These are phyloP conservation scores for Jackrogersella minutella DNA, from an alignment of 495 filamentous ascomycete genomes.

Conservation along the genomic window DNA sequence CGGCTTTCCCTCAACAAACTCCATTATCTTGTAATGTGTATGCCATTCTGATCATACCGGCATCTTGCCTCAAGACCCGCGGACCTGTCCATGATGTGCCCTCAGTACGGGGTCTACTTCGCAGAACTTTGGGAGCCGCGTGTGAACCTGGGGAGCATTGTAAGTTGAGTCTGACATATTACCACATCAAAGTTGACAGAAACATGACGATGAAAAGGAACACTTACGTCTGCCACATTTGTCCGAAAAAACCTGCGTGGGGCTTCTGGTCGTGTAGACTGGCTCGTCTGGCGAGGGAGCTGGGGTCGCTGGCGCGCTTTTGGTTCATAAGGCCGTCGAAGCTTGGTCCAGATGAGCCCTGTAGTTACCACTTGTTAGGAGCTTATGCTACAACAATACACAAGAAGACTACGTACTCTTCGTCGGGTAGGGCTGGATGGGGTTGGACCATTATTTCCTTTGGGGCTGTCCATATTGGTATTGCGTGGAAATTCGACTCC, in stretches of 20 bases:
- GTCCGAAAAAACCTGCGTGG: conserved; percentile 50
- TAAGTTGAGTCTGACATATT: no score
- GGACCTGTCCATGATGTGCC: background rate
- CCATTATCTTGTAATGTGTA: background rate
- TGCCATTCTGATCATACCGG: background rate
- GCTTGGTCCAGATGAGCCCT: conserved; percentile 50
- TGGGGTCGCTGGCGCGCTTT: conserved; percentile 53
- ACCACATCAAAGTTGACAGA: no score
- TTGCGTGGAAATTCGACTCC: background rate
- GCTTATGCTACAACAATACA: background rate
- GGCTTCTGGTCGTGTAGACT: conserved; percentile 57
- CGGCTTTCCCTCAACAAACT: no score
- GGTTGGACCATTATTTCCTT: conserved; percentile 7
- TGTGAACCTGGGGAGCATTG: conserved; percentile 40
- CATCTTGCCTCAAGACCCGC: no score
- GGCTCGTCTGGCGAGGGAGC: conserved; percentile 50
- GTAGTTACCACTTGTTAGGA: background rate
- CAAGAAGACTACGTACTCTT: conserved; percentile 30
- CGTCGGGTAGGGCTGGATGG: conserved; percentile 29
- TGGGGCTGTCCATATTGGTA: conserved; percentile 39
- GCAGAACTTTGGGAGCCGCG: conserved; percentile 34
- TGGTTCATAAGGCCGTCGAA: conserved; percentile 55
- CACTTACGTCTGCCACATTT: conserved; percentile 58
- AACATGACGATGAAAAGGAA: background rate
- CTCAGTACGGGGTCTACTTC: conserved; percentile 14